Conservation (phyloP, 2,329 filamentous ascomycete species). For the Neonectria magnoliae region DNA sequence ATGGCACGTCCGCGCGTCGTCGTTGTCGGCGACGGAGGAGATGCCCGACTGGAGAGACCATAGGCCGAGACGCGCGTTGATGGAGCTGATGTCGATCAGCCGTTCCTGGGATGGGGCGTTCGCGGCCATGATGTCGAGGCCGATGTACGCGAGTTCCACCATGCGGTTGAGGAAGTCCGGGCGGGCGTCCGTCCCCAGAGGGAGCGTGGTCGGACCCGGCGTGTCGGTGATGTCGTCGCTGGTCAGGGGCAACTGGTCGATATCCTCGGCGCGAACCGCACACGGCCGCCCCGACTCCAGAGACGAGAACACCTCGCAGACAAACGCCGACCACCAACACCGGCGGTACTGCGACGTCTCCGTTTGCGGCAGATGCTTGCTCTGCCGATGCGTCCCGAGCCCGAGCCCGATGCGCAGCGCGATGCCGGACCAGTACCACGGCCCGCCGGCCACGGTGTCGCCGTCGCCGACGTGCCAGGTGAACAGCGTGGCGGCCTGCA, state of each 20-base stretch:
- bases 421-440: slow-evolving; percentile 41
- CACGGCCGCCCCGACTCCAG: slow-evolving; percentile 37
- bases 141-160: slow-evolving; percentile 38
- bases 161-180: slow-evolving; percentile 39
- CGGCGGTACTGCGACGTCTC: slow-evolving; percentile 39
- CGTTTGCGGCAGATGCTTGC: slow-evolving; percentile 30
- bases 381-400: slow-evolving; percentile 33
- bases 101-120: slow-evolving; percentile 33
- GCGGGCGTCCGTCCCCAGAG: neutral
- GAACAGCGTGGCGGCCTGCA: slow-evolving; percentile 36
- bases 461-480: slow-evolving; percentile 41
- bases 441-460: slow-evolving; percentile 35
- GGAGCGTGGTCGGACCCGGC: neutral
- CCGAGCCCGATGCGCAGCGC: slow-evolving; percentile 37
- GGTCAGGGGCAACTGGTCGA: slow-evolving; percentile 35
- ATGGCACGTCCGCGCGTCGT: slow-evolving; percentile 36
- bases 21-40: slow-evolving; percentile 36
- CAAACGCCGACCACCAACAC: slow-evolving; percentile 40
- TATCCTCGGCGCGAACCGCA: slow-evolving; percentile 37
- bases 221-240: slow-evolving; percentile 38
- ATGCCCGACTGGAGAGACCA: slow-evolving; percentile 40
- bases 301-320: slow-evolving; percentile 38
- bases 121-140: slow-evolving; percentile 33
- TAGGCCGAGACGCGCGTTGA: slow-evolving; percentile 35
- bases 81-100: slow-evolving; percentile 31